Percentiles rank a stretch among this genome's conserved stretches.
These are phyloP conservation scores for Cryptococcus sp. DNA, from an alignment of 1,284 basidiomycete genomes.

Conservation along the genomic window DNA sequence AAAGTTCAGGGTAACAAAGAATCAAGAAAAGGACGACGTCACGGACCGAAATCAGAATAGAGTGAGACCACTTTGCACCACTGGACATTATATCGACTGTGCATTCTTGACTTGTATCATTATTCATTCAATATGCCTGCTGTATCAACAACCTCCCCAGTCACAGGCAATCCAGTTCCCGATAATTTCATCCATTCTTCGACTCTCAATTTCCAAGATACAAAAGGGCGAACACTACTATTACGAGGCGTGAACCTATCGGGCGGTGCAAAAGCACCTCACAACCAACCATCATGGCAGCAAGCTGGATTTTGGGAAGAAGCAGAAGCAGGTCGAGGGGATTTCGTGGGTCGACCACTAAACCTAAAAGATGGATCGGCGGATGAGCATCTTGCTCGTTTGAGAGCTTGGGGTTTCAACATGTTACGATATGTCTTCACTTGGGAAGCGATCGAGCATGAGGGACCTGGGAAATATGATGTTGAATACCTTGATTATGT, in stretches of 20 bases:
- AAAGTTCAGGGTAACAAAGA: too few species aligned
- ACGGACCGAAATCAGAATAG: too few species aligned
- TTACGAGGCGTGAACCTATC: conserved; percentile 91
- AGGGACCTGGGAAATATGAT: conserved; percentile 91
- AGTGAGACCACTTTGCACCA: too few species aligned
- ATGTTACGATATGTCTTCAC: conserved; percentile 85
- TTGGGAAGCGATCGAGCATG: conserved; percentile 93
- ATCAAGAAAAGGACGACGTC: too few species aligned
- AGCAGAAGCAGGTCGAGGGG: conserved; percentile 65
- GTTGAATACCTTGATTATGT: conserved; percentile 89
- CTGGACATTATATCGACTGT: not conserved
- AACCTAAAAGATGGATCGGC: conserved; percentile 56
- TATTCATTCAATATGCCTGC: conserved; percentile 26
- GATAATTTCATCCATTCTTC: conserved; percentile 58
- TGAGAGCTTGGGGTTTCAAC: conserved; percentile 93
- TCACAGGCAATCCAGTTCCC: conserved; percentile 58
- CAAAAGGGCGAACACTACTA: conserved; percentile 72
- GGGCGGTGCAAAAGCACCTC: conserved; percentile 78
- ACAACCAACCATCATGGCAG: conserved; percentile 62
- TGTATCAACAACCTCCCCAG: conserved; percentile 57
- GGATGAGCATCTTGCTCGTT: conserved; percentile 67
- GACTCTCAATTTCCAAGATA: conserved; percentile 75
- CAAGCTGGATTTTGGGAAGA: conserved; percentile 83
- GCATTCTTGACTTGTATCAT: not conserved
- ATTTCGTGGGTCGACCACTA: conserved; percentile 71